These are phyloP conservation scores for Fonsecaea pugnacius DNA, from an alignment of 2,329 filamentous ascomycete genomes.

Conservation along the genomic window DNA sequence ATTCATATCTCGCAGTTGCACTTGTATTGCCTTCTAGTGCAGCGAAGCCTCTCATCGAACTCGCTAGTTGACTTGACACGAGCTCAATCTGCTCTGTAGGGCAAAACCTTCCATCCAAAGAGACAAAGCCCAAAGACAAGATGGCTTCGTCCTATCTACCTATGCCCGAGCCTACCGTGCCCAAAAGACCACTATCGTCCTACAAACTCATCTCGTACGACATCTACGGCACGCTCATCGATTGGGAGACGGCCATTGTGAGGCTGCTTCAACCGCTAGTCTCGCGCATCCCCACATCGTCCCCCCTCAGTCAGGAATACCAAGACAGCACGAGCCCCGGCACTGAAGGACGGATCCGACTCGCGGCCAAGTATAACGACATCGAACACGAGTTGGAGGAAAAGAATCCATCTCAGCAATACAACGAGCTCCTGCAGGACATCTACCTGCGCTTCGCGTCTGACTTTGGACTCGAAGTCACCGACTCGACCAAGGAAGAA, in stretches of 20 bases:
- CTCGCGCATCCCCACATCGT: conserved; percentile 21
- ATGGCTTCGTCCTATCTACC: conserved; percentile 21
- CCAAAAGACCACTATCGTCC: conserved; percentile 25
- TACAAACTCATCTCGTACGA: conserved; percentile 68
- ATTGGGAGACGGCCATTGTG: conserved; percentile 73
- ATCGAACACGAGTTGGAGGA: conserved; percentile 57
- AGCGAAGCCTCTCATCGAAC: background rate
- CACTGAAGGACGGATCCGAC: conserved; percentile 4
- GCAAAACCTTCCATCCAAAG: background rate
- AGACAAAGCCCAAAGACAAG: background rate
- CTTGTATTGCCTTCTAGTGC: background rate
- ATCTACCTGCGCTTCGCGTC: conserved; percentile 18
- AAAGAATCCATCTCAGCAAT: conserved; percentile 61
- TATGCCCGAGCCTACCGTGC: conserved; percentile 32
- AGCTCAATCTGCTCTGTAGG: background rate
- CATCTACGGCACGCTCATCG: conserved; percentile 78
- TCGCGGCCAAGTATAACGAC: conserved; percentile 39
- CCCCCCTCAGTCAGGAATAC: conserved; percentile 9
- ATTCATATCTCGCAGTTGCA: background rate
- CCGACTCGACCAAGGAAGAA: conserved; percentile 39
- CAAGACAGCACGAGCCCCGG: conserved; percentile 17
- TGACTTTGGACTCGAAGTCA: conserved; percentile 18
- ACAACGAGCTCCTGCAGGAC: conserved; percentile 60
- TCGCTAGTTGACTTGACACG: background rate
- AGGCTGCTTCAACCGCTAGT: conserved; percentile 50